Conservation (phyloP, 768 basidiomycete species). For the Pleurotus platypus region DNA sequence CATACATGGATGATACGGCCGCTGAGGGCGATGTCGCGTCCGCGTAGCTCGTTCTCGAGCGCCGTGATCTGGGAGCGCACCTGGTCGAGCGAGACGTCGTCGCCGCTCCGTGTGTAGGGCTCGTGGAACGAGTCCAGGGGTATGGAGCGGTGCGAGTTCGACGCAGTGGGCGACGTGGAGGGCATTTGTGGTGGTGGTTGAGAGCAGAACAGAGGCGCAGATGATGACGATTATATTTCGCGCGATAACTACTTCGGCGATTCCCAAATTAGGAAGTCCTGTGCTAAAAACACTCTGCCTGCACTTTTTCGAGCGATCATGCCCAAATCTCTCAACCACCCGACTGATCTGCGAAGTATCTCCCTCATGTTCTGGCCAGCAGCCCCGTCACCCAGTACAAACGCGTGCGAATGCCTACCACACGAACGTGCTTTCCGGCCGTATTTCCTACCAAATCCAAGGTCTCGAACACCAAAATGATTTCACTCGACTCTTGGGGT, state of each 20-base stretch:
- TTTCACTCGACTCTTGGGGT: no score
- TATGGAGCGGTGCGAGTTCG: slow-evolving; percentile 2
- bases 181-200: not conserved
- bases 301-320: slow-evolving; percentile 9
- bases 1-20: slow-evolving; percentile 91
- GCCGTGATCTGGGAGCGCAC: slow-evolving; percentile 68
- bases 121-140: slow-evolving; percentile 73
- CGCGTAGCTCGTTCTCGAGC: slow-evolving; percentile 70
- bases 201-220: not conserved
- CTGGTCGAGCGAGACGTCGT: slow-evolving; percentile 66
- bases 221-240: slow-evolving; percentile 5
- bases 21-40: slow-evolving; percentile 69
- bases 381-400: slow-evolving; percentile 1
- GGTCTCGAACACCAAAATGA: no score
- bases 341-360: slow-evolving; percentile 10
- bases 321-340: not conserved
- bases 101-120: slow-evolving; percentile 60
- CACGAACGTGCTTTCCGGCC: slow-evolving; percentile 2
- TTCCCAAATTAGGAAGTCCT: slow-evolving; percentile 6
- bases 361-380: slow-evolving; percentile 2
- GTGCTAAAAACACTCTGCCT: slow-evolving; percentile 2
- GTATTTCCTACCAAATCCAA: no score
- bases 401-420: not conserved
- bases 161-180: not conserved
- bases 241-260: not conserved